Percentiles rank a stretch among this genome's conserved stretches.
Evolutionary conservation across 768 basidiomycete species (phyloP).

Genomic region (Boletus fagicola): DNA sequence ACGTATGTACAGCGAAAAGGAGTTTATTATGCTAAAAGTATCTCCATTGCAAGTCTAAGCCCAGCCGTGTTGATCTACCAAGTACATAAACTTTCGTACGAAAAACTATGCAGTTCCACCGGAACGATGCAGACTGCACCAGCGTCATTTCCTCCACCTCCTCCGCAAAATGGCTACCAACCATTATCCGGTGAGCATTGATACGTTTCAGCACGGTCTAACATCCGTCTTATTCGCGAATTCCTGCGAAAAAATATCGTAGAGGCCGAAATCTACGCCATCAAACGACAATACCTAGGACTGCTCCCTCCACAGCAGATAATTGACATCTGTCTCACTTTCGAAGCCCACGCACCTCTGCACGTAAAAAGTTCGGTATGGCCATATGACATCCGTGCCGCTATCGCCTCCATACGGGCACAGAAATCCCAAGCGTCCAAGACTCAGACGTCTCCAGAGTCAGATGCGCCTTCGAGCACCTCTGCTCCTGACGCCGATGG

Average conservation of each 20-base stretch:
- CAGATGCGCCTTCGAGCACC: constrained; percentile 13
- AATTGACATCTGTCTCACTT: constrained; percentile 74
- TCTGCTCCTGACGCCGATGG: constrained; percentile 12
- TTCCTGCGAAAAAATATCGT: constrained; percentile 24
- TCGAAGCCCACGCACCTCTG: constrained; percentile 65
- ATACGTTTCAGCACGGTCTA: constrained; percentile 21
- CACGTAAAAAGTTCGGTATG: constrained; percentile 67
- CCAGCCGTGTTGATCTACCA: constrained; percentile 2
- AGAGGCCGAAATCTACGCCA: constrained; percentile 50
- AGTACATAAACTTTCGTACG: constrained; percentile 56
- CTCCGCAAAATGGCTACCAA: constrained; percentile 36
- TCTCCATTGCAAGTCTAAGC: constrained; percentile 5
- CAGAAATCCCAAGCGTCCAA: constrained; percentile 27
- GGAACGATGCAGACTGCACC: constrained; percentile 59
- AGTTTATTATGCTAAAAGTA: background rate
- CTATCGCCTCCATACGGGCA: constrained; percentile 52
- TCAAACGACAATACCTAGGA: constrained; percentile 70
- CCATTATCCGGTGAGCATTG: constrained; percentile 36
- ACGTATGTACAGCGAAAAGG: background rate
- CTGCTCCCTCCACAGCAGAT: constrained; percentile 67
- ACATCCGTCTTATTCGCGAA: constrained; percentile 23
- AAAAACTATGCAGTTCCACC: constrained; percentile 70
- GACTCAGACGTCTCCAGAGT: constrained; percentile 13
- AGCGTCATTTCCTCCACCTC: constrained; percentile 37
- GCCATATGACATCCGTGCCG: constrained; percentile 66